Conservation (phyloP, 139 green algal species). For the Micractinium conductrix region DNA sequence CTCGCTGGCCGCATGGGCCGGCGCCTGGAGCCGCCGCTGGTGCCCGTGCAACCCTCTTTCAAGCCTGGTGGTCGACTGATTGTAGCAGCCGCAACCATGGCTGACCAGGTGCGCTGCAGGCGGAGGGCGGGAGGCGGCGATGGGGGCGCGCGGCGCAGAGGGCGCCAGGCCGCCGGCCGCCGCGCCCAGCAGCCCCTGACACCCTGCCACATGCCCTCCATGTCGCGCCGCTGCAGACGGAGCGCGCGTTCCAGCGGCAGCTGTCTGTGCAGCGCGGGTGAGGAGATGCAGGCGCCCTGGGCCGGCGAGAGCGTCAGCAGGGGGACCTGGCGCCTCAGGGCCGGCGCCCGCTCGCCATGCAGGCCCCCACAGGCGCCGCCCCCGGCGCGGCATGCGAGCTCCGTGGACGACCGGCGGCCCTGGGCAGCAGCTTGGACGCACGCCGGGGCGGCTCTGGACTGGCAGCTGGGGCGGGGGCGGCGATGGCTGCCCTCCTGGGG, state of each 20-base stretch:
- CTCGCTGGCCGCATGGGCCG: too few species aligned
- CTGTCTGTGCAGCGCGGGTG: conserved; percentile 86
- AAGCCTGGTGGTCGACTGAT: background rate
- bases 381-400: background rate
- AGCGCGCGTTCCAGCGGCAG: conserved; percentile 97
- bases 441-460: background rate
- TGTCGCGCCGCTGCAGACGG: too few species aligned
- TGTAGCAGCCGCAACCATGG: conserved; percentile 33
- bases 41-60: too few species aligned
- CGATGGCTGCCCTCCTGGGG: background rate
- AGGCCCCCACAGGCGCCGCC: too few species aligned
- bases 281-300: conserved; percentile 34
- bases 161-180: too few species aligned
- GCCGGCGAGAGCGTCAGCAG: background rate
- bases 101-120: conserved; percentile 40
- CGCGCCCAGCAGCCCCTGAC: too few species aligned
- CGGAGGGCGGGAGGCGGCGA: background rate
- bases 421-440: background rate
- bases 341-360: too few species aligned
- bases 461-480: background rate
- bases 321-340: too few species aligned
- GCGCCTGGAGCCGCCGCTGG: too few species aligned
- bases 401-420: background rate
- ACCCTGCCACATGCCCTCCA: background rate
- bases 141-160: background rate